A percentile compares a stretch with the other conserved stretches of the same genome.
Conservation (phyloP, 495 filamentous ascomycete genomes). For the Tuber indicum region DNA sequence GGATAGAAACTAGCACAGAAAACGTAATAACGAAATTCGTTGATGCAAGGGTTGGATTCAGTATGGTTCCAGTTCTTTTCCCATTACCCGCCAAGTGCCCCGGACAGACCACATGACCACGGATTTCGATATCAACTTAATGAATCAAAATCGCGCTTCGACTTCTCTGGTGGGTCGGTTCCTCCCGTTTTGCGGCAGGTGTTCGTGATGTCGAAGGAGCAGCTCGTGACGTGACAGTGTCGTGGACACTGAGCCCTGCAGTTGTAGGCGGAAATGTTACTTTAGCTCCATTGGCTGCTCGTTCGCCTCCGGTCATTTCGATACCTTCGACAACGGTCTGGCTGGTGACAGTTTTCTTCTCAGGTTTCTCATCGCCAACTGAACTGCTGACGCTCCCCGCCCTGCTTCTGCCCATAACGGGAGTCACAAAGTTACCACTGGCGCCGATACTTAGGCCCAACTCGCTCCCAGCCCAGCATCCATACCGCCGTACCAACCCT, state of each 20-base stretch:
- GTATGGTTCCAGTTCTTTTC: conserved; percentile 16
- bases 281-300: conserved; percentile 17
- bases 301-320: conserved; percentile 17
- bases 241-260: conserved; percentile 21
- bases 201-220: conserved; percentile 8
- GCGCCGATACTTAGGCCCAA: conserved; percentile 26
- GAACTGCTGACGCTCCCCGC: conserved; percentile 37
- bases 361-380: conserved; percentile 33
- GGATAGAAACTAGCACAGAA: conserved; percentile 28
- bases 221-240: conserved; percentile 20
- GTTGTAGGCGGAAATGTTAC: conserved; percentile 18
- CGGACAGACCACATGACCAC: conserved; percentile 11
- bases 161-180: conserved; percentile 21
- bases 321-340: conserved; percentile 23
- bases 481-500: conserved; percentile 50
- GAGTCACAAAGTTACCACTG: conserved; percentile 29
- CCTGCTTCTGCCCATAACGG: conserved; percentile 30
- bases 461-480: conserved; percentile 34
- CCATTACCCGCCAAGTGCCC: conserved; percentile 17
- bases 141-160: conserved; percentile 30
- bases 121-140: conserved; percentile 18
- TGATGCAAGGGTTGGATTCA: conserved; percentile 11
- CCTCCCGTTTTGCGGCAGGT: conserved; percentile 8
- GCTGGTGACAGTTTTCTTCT: conserved; percentile 20
- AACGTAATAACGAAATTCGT: conserved; percentile 35